phyloP scores from a whole-genome alignment of 2,329 filamentous ascomycete genomes.

The Neonectria neomacrospora region DNA sequence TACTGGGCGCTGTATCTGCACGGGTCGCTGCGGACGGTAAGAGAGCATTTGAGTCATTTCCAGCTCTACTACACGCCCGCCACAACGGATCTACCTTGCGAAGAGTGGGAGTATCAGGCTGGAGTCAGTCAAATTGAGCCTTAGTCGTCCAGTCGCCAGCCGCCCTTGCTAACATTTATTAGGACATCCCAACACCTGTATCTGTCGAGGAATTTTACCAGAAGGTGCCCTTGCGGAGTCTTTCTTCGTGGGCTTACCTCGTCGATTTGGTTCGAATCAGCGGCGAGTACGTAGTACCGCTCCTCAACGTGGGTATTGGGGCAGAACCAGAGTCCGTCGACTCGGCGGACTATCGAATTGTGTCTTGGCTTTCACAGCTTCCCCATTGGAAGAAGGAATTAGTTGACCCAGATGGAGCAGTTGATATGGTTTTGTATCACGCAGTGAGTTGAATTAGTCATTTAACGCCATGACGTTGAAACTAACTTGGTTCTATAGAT shows the following conservation, averaged over 20 bases:
- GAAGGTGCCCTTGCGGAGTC: not conserved
- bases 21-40: slow-evolving; percentile 33
- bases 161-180: slow-evolving; percentile 14
- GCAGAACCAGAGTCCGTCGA: slow-evolving; percentile 23
- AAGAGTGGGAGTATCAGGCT: slow-evolving; percentile 40
- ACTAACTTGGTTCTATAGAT: slow-evolving; percentile 33
- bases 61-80: slow-evolving; percentile 18
- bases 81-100: slow-evolving; percentile 40
- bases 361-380: slow-evolving; percentile 35
- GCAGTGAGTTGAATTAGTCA: slow-evolving; percentile 31
- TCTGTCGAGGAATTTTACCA: slow-evolving; percentile 32
- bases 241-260: slow-evolving; percentile 42
- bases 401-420: slow-evolving; percentile 31
- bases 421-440: slow-evolving; percentile 40
- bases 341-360: slow-evolving; percentile 29
- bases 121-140: slow-evolving; percentile 24
- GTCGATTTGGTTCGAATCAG: slow-evolving; percentile 38
- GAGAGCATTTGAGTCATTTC: slow-evolving; percentile 23
- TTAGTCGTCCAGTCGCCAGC: not conserved
- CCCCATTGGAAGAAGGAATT: slow-evolving; percentile 28
- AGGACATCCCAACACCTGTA: slow-evolving; percentile 33
- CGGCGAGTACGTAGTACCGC: slow-evolving; percentile 26
- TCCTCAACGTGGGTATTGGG: slow-evolving; percentile 26
- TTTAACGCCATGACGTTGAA: not conserved
- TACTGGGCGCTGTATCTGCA: slow-evolving; percentile 42